Percentiles rank a stretch among this genome's conserved stretches.
These are phyloP conservation scores for Lactarius pseudohatsudake DNA, from an alignment of 768 basidiomycete genomes.

Conservation along the genomic window DNA sequence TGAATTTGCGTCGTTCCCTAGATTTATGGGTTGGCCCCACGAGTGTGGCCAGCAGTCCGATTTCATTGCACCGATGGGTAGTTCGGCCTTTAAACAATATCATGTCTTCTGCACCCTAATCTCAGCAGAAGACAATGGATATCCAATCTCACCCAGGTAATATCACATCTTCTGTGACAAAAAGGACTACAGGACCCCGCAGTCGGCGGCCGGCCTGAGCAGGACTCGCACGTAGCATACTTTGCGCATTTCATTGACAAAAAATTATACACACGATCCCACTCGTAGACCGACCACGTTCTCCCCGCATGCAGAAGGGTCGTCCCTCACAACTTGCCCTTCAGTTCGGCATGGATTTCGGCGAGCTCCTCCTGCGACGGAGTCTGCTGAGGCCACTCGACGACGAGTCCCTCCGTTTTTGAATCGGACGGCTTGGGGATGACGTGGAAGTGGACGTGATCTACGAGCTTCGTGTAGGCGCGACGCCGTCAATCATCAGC, in stretches of 20 bases:
- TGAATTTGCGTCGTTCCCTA: too few species aligned
- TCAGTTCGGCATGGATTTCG: conserved; percentile 57
- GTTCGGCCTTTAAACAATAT: background rate
- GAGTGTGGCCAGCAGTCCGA: background rate
- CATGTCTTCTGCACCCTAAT: background rate
- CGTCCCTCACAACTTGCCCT: conserved; percentile 46
- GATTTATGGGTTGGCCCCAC: background rate
- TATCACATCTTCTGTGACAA: background rate
- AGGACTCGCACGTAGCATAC: background rate
- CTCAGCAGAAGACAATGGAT: background rate
- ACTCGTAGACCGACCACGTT: background rate
- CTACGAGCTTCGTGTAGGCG: conserved; percentile 52
- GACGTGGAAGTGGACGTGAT: conserved; percentile 91
- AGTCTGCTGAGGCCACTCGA: conserved; percentile 74
- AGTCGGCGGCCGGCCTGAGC: background rate
- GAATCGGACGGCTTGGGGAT: conserved; percentile 80
- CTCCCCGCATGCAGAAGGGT: background rate
- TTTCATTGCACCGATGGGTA: background rate
- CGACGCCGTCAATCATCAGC: background rate
- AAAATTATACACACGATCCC: background rate
- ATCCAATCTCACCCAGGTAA: background rate
- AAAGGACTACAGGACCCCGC: background rate
- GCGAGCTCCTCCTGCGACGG: conserved; percentile 64
- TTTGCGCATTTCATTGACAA: background rate
- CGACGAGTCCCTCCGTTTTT: conserved; percentile 69